phyloP scores from a whole-genome alignment of 805 yeast genomes.

The Clavispora vitiphila region DNA sequence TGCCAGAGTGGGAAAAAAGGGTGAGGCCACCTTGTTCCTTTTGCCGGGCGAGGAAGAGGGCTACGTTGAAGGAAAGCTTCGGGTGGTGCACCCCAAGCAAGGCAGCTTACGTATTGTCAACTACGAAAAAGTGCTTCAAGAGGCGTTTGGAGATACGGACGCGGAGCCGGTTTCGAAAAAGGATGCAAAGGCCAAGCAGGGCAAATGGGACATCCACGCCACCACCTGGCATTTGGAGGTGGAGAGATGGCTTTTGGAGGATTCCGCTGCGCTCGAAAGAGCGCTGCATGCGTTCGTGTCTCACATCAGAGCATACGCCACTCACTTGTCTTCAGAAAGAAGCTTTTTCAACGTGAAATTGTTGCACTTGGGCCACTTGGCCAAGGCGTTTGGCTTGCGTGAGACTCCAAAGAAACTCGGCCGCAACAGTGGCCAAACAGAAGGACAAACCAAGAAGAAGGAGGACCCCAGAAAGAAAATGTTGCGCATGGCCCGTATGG shows the following conservation, averaged over 20 bases:
- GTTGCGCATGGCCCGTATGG: constrained; percentile 69
- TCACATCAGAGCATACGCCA: constrained; percentile 92
- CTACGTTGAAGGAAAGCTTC: constrained; percentile 53
- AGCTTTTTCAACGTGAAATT: constrained; percentile 73
- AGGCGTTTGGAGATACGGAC: constrained; percentile 37
- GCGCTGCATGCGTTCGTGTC: constrained; percentile 83
- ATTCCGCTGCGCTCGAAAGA: constrained; percentile 49
- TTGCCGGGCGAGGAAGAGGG: constrained; percentile 89
- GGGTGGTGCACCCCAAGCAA: constrained; percentile 35
- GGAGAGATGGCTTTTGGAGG: constrained; percentile 83
- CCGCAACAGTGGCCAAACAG: constrained; percentile 22
- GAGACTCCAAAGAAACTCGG: constrained; percentile 88
- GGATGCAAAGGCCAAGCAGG: constrained; percentile 36
- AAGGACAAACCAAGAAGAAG: constrained; percentile 36
- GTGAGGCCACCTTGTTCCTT: constrained; percentile 72
- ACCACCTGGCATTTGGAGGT: constrained; percentile 93
- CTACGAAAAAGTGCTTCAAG: constrained; percentile 29
- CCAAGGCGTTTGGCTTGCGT: constrained; percentile 89
- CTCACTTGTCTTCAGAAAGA: constrained; percentile 81
- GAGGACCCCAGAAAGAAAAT: constrained; percentile 69
- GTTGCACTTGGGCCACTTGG: constrained; percentile 92
- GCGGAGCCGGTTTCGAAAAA: constrained; percentile 29
- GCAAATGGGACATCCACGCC: constrained; percentile 87
- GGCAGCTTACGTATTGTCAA: constrained; percentile 29
- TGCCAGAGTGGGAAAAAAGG: constrained; percentile 92